Evolutionary conservation across 139 green algal species (phyloP).

Genomic region (Chlamydomonas applanata): DNA sequence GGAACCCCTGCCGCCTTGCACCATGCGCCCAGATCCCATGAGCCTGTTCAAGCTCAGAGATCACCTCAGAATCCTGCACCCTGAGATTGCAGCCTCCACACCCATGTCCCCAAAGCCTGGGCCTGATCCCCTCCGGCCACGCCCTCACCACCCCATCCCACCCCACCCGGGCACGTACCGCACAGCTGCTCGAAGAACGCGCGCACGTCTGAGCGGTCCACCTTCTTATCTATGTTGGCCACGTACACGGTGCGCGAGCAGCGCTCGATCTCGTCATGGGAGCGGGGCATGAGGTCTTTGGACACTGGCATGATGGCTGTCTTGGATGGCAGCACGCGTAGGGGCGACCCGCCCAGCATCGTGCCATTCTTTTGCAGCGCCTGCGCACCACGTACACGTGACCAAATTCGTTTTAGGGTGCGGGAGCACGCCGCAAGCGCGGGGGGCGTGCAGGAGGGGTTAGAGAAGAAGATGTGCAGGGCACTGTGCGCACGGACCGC

Average conservation of each 20-base stretch:
- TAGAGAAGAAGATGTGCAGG: too few relatives aligned
- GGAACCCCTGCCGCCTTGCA: too few relatives aligned
- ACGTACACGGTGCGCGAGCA: conserved; percentile 83
- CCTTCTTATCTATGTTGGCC: conserved; percentile 92
- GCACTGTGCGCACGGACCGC: too few relatives aligned
- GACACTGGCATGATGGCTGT: conserved; percentile 96
- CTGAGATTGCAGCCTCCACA: too few relatives aligned
- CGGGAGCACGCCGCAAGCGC: too few relatives aligned
- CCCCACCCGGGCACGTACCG: conserved; percentile 56
- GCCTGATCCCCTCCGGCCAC: background rate
- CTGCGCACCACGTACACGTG: conserved; percentile 40
- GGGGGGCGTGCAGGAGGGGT: too few relatives aligned
- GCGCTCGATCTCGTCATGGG: conserved; percentile 54
- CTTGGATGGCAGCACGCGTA: conserved; percentile 86
- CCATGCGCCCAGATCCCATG: too few relatives aligned
- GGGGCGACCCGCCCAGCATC: conserved; percentile 64
- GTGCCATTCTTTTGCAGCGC: conserved; percentile 60
- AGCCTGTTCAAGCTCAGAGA: too few relatives aligned
- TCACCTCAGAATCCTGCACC: background rate
- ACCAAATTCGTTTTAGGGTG: too few relatives aligned
- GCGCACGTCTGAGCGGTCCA: conserved; percentile 62
- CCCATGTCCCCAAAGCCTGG: background rate
- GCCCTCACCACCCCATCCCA: background rate
- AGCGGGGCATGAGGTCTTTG: conserved; percentile 72
- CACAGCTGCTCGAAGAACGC: conserved; percentile 92